These are phyloP conservation scores for Calonectria ilicicola DNA, from an alignment of 2,329 filamentous ascomycete genomes.

Conservation along the genomic window DNA sequence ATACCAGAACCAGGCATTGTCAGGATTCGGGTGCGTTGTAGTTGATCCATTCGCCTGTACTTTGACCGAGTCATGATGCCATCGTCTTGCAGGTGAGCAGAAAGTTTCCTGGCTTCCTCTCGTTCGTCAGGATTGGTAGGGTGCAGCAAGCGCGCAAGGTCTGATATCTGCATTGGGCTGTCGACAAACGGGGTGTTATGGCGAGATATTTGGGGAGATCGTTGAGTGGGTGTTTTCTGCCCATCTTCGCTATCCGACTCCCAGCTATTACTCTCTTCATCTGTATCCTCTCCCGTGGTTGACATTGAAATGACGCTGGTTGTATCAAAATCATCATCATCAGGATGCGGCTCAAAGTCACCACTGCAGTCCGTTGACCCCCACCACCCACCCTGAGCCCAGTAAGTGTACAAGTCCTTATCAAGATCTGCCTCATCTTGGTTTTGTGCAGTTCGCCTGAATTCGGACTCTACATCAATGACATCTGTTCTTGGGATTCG, in stretches of 20 bases:
- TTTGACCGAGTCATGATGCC: slow-evolving; percentile 84
- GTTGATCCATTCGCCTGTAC: slow-evolving; percentile 76
- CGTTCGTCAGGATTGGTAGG: slow-evolving; percentile 82
- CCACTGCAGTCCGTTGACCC: slow-evolving; percentile 84
- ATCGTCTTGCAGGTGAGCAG: slow-evolving; percentile 80
- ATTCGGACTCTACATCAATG: slow-evolving; percentile 85
- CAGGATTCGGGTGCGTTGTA: slow-evolving; percentile 75
- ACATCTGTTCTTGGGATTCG: slow-evolving; percentile 70
- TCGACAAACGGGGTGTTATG: slow-evolving; percentile 72
- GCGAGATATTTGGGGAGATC: slow-evolving; percentile 58
- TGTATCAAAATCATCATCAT: slow-evolving; percentile 74
- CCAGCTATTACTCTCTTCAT: slow-evolving; percentile 61
- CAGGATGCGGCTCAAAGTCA: slow-evolving; percentile 73
- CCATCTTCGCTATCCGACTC: slow-evolving; percentile 62
- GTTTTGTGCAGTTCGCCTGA: slow-evolving; percentile 66
- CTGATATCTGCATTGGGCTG: slow-evolving; percentile 71
- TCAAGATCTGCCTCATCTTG: slow-evolving; percentile 76
- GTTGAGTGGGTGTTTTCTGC: slow-evolving; percentile 80
- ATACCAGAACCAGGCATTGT: slow-evolving; percentile 46
- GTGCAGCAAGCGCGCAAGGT: slow-evolving; percentile 84
- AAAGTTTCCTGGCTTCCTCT: slow-evolving; percentile 83
- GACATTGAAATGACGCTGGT: slow-evolving; percentile 81
- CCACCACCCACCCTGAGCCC: slow-evolving; percentile 86
- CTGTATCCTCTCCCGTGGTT: slow-evolving; percentile 57
- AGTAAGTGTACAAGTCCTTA: slow-evolving; percentile 83